phyloP scores from a whole-genome alignment of 2,329 filamentous ascomycete species.

The Sporothrix variecibatus region DNA sequence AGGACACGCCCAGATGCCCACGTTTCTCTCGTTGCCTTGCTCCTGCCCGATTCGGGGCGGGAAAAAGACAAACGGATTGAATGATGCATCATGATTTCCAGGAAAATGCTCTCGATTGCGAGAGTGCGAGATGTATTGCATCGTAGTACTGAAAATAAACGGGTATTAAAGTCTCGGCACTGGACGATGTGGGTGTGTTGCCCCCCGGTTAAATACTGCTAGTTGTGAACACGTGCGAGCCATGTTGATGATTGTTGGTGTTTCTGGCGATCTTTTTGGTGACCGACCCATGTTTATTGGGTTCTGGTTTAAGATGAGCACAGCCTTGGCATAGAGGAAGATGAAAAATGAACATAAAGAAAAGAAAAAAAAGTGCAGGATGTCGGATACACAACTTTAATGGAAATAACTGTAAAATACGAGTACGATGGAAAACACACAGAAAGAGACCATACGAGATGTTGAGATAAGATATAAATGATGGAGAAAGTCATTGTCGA shows the following conservation, averaged over 20 bases:
- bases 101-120: too few relatives aligned
- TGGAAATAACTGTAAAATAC: neutral
- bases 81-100: neutral
- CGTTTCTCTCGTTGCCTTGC: neutral
- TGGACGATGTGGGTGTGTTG: neutral
- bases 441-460: neutral
- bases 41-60: neutral
- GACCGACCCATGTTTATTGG: neutral
- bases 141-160: neutral
- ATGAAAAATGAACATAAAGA: neutral
- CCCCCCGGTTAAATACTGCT: neutral
- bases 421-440: neutral
- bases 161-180: conserved; percentile 6
- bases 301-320: neutral
- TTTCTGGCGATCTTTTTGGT: neutral
- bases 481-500: too few relatives aligned
- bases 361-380: neutral
- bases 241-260: neutral
- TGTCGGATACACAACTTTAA: neutral
- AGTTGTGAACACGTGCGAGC: conserved; percentile 8
- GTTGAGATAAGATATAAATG: neutral
- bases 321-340: conserved; percentile 1
- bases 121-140: neutral
- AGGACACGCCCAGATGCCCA: neutral
- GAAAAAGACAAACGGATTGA: neutral